A percentile compares a stretch with the other conserved stretches of the same genome.
Conservation (phyloP, 768 basidiomycete species). For the Plicaturopsis crispa region DNA sequence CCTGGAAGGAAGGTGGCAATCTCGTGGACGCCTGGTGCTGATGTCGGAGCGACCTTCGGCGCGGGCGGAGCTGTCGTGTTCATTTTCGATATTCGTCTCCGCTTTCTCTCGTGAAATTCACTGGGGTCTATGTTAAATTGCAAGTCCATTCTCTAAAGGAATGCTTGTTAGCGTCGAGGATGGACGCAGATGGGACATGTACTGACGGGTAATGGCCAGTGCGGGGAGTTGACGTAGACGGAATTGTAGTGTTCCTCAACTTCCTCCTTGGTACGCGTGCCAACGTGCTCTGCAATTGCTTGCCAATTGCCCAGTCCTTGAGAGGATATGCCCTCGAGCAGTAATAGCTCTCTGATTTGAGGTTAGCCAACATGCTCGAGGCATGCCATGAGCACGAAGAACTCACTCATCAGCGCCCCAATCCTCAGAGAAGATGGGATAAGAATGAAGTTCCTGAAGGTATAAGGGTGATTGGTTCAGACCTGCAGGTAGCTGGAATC, state of each 20-base stretch:
- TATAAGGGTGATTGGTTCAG: too few species aligned
- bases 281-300: constrained; percentile 91
- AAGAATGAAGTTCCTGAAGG: constrained; percentile 87
- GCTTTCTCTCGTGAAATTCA: constrained; percentile 85
- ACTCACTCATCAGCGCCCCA: constrained; percentile 98
- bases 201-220: constrained; percentile 79
- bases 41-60: constrained; percentile 75
- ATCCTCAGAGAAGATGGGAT: constrained; percentile 90
- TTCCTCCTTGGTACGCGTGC: constrained; percentile 90
- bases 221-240: constrained; percentile 70
- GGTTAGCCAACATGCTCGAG: neutral
- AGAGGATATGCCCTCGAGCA: constrained; percentile 80
- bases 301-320: constrained; percentile 96
- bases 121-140: constrained; percentile 69
- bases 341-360: constrained; percentile 66
- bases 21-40: constrained; percentile 88
- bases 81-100: constrained; percentile 80
- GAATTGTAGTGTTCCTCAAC: constrained; percentile 83
- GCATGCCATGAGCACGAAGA: neutral
- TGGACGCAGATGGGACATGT: constrained; percentile 4
- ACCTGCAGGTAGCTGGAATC: too few species aligned
- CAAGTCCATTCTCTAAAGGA: constrained; percentile 33
- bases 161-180: too few species aligned
- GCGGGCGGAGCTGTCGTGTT: constrained; percentile 45
- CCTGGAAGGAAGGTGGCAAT: constrained; percentile 91